A percentile compares a stretch with the other conserved stretches of the same genome.
Evolutionary conservation across 2,329 filamentous ascomycete species (phyloP).

Genomic region (Xylaria sp.): DNA sequence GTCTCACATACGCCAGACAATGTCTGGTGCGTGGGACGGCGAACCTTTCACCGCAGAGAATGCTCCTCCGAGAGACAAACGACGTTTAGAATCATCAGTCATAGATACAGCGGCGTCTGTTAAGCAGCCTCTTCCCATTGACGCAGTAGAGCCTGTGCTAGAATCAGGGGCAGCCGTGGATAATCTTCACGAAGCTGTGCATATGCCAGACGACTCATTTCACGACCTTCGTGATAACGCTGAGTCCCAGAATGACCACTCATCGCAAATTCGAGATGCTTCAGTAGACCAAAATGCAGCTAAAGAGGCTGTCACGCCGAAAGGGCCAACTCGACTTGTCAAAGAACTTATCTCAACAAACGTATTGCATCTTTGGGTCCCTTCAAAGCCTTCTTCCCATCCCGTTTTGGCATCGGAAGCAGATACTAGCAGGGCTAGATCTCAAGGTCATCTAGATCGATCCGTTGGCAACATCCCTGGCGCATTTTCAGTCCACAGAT

Average conservation of each 20-base stretch:
- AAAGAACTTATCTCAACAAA: conserved; percentile 65
- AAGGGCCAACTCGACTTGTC: conserved; percentile 64
- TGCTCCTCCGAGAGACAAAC: conserved; percentile 33
- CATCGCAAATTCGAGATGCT: conserved; percentile 10
- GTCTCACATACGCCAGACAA: conserved; percentile 50
- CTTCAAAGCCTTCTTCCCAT: conserved; percentile 60
- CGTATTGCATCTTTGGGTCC: conserved; percentile 65
- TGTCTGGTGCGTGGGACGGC: conserved; percentile 66
- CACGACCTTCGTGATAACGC: conserved; percentile 18
- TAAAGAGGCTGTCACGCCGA: conserved; percentile 62
- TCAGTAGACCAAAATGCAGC: conserved; percentile 31
- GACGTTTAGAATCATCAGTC: conserved; percentile 9
- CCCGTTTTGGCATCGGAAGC: conserved; percentile 49
- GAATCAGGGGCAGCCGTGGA: conserved; percentile 29
- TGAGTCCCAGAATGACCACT: neutral
- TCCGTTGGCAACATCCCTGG: conserved; percentile 67
- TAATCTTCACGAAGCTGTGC: conserved; percentile 43
- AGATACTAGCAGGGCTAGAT: neutral
- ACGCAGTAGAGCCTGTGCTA: neutral
- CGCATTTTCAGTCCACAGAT: conserved; percentile 66
- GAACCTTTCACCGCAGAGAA: conserved; percentile 47
- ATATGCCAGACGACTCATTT: conserved; percentile 34
- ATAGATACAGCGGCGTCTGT: neutral
- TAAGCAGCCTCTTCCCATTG: conserved; percentile 6
- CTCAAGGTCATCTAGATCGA: conserved; percentile 35